Evolutionary conservation across 768 basidiomycete species (phyloP), one percentile per base, ranked within the genome.

Genomic region (Dendrothele bispora): DNA sequence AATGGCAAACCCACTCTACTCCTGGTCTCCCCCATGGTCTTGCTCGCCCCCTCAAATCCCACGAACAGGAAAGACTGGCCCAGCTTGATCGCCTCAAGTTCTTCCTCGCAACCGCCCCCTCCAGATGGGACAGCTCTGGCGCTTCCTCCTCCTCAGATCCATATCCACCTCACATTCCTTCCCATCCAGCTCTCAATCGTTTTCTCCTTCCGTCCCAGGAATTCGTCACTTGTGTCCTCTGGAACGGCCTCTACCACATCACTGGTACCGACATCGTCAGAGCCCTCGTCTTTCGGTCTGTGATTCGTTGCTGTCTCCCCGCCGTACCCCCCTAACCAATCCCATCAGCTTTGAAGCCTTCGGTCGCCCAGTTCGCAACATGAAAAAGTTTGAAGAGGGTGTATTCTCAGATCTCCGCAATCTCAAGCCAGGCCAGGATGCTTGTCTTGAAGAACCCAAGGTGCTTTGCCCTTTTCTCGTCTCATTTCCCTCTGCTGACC

Each of bases 361-460:
- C 59, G 90, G 91, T 2, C 74, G 95, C 7, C 95, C 94, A 0
- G 91, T 98, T 32, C 75, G 79, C 48, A 91, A 92, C 59, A 88
- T 92, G 79, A 97, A 97, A 69, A 98, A 98, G 66, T 98, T 95
- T 58, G 95, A 98, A 64, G 95, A 98, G 67, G 95, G 95, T 43
- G 86, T 98, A 36, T 98, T 98, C 60, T 87, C 84, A 43, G 95
- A 98, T 66, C 74, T 98, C 51, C 71, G 95, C 20, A 98, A 98
- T 61, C 74, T 98, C 51, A 97, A 97, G 67, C 94, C 94, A 0
- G 95, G 95, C 10, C 78, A 84, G 0, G 95, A 97, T 63, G 92
- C 95, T 22, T 89, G 85, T 57, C 69, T 98, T 20, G 95, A 98
- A 64, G 95, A 97, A 56, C 94, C 95, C n/a, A 98, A 98, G 81